Evolutionary conservation across 371 early-diverging fungal genomes (phyloP).

Genomic region (Rhizomucor miehei): DNA sequence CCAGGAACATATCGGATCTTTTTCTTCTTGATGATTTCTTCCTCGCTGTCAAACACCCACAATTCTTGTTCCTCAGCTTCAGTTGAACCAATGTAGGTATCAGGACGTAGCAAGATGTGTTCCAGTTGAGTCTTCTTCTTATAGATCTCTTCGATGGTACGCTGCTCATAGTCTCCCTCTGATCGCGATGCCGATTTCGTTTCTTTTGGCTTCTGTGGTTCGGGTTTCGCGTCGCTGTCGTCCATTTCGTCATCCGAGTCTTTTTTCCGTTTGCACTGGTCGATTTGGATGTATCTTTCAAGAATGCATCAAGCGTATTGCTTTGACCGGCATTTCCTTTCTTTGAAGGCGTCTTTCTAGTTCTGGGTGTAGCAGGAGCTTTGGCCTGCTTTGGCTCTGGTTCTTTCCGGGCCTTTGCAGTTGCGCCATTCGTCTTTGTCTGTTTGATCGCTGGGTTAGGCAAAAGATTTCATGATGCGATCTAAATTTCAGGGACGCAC

Average conservation of each 20-base stretch:
- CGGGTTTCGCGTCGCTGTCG: slow-evolving; percentile 4
- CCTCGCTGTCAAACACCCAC: slow-evolving; percentile 82
- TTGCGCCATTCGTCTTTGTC: background rate
- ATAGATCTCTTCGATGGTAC: slow-evolving; percentile 93
- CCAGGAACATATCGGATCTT: slow-evolving; percentile 94
- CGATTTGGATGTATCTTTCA: slow-evolving; percentile 1
- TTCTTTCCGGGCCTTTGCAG: background rate
- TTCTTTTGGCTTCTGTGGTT: background rate
- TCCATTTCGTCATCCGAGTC: slow-evolving; percentile 5
- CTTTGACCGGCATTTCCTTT: slow-evolving; percentile 6
- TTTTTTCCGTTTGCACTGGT: background rate
- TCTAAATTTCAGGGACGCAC: background rate
- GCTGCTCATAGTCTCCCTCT: slow-evolving; percentile 18
- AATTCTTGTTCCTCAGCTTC: slow-evolving; percentile 83
- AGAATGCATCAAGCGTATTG: slow-evolving; percentile 1
- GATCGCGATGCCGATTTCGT: slow-evolving; percentile 3
- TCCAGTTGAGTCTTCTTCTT: slow-evolving; percentile 99
- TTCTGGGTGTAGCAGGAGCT: background rate
- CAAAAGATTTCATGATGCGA: background rate
- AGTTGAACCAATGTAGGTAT: slow-evolving; percentile 99
- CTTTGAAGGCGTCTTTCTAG: slow-evolving; percentile 7
- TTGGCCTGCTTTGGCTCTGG: background rate
- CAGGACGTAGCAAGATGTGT: slow-evolving; percentile 98
- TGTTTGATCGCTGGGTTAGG: slow-evolving; percentile 1
- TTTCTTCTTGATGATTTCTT: slow-evolving; percentile 67